These are phyloP conservation scores for Lichtheimia corymbifera DNA, from an alignment of 371 early-diverging fungal genomes.

Conservation along the genomic window DNA sequence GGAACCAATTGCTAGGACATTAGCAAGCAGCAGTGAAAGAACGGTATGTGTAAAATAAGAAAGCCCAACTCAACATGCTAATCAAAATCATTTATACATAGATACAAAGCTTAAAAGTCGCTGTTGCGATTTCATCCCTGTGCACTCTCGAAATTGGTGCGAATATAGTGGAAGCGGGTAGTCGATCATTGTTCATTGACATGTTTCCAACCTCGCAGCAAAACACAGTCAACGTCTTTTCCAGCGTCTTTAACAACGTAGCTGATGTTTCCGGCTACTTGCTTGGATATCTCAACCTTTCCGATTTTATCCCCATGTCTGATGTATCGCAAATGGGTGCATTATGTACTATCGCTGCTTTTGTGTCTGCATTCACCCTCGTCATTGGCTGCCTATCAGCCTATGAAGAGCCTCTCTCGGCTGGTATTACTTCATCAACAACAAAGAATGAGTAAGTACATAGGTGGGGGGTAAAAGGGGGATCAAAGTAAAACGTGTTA, in stretches of 20 bases:
- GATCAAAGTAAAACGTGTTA: not conserved
- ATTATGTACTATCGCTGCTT: constrained; percentile 60
- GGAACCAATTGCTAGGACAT: constrained; percentile 41
- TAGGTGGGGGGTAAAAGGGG: too few relatives aligned
- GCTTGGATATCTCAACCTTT: constrained; percentile 61
- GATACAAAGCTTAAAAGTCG: constrained; percentile 27
- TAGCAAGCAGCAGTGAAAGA: constrained; percentile 7
- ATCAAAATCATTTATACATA: too few relatives aligned
- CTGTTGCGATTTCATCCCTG: constrained; percentile 67
- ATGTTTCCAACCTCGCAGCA: constrained; percentile 69
- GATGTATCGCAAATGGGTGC: constrained; percentile 65
- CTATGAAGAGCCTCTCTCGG: constrained; percentile 32
- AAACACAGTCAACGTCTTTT: constrained; percentile 69
- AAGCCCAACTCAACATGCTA: not conserved
- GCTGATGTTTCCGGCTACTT: constrained; percentile 76
- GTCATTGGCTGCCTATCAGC: constrained; percentile 52
- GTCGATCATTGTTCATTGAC: constrained; percentile 76
- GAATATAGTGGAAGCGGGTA: constrained; percentile 68
- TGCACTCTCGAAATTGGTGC: constrained; percentile 76
- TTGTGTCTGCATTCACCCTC: constrained; percentile 49
- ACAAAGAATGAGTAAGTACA: not conserved
- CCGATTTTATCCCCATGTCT: constrained; percentile 51
- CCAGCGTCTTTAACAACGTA: constrained; percentile 66
- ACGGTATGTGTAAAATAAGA: not conserved
- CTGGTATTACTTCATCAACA: not conserved